phyloP scores from a whole-genome alignment of 2,329 filamentous ascomycete genomes.

The Helotiales sp. region DNA sequence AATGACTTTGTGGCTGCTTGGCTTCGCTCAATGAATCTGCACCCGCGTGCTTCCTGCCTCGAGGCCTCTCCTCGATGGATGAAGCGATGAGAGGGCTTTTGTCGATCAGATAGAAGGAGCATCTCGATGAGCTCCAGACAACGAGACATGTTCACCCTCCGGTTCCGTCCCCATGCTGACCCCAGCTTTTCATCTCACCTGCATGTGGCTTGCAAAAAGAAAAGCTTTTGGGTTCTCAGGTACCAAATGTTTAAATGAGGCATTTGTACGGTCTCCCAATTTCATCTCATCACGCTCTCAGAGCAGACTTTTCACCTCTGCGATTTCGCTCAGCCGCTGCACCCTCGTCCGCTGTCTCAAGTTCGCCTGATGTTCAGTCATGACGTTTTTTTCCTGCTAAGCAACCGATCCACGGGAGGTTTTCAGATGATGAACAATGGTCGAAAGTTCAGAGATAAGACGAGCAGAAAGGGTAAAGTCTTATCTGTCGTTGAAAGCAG shows the following conservation, averaged over 20 bases:
- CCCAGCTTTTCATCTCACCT: background rate
- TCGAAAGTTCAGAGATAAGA: conserved; percentile 24
- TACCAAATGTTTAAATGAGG: background rate
- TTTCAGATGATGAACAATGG: background rate
- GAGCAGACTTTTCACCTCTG: background rate
- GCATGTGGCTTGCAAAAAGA: conserved; percentile 1
- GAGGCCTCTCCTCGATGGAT: background rate
- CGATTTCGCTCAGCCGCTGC: background rate
- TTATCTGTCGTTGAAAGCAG: conserved; percentile 19
- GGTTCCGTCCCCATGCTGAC: background rate
- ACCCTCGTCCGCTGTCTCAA: background rate
- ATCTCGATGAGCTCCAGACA: background rate
- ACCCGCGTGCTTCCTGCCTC: background rate
- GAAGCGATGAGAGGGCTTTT: background rate
- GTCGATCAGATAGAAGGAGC: conserved; percentile 1
- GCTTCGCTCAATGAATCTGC: background rate
- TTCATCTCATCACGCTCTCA: background rate
- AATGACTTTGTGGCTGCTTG: background rate
- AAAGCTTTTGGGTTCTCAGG: background rate
- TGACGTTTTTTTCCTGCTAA: conserved; percentile 8
- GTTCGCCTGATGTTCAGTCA: background rate
- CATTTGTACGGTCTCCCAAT: background rate
- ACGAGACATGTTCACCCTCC: background rate
- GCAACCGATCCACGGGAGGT: background rate
- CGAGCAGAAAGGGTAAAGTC: conserved; percentile 11